These are phyloP conservation scores for Herpetomonas muscarum DNA, from an alignment of 208 protist species.

Conservation along the genomic window DNA sequence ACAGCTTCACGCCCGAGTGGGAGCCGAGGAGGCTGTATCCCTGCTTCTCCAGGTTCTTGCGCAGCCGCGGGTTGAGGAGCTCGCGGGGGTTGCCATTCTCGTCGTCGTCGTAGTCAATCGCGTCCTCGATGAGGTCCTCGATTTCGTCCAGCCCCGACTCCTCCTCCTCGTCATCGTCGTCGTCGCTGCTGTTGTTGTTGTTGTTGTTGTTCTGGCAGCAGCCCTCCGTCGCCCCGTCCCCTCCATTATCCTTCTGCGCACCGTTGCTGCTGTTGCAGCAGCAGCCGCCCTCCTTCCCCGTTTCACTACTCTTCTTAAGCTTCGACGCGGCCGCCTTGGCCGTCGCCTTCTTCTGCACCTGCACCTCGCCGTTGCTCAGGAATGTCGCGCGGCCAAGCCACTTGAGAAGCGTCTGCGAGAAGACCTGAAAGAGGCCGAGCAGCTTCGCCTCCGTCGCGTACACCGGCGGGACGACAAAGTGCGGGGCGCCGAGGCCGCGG, in stretches of 20 bases:
- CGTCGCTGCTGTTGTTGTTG: constrained; percentile 22
- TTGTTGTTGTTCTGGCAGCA: constrained; percentile 15
- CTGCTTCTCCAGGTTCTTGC: constrained; percentile 92
- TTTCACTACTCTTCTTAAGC: not conserved
- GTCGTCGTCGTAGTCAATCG: constrained; percentile 16
- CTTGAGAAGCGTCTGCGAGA: constrained; percentile 49
- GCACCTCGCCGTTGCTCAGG: constrained; percentile 31
- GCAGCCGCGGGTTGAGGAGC: constrained; percentile 88
- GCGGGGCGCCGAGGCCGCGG: constrained; percentile 54
- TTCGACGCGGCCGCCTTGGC: not conserved
- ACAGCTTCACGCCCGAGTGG: constrained; percentile 97
- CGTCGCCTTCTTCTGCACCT: constrained; percentile 17
- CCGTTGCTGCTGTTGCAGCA: not conserved
- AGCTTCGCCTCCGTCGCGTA: constrained; percentile 68
- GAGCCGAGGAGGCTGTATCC: constrained; percentile 93
- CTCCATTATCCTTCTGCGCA: not conserved
- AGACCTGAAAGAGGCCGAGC: constrained; percentile 49
- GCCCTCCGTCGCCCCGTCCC: not conserved
- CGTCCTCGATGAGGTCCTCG: constrained; percentile 63
- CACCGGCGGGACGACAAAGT: constrained; percentile 71
- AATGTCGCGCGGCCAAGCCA: constrained; percentile 59
- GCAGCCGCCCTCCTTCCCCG: not conserved
- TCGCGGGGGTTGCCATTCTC: constrained; percentile 39
- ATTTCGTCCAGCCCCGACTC: constrained; percentile 45
- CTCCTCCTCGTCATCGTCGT: constrained; percentile 21